Base-by-base conservation (phyloP, 2,329 filamentous ascomycete genomes). In the Penicillium capsulatum region DNA sequence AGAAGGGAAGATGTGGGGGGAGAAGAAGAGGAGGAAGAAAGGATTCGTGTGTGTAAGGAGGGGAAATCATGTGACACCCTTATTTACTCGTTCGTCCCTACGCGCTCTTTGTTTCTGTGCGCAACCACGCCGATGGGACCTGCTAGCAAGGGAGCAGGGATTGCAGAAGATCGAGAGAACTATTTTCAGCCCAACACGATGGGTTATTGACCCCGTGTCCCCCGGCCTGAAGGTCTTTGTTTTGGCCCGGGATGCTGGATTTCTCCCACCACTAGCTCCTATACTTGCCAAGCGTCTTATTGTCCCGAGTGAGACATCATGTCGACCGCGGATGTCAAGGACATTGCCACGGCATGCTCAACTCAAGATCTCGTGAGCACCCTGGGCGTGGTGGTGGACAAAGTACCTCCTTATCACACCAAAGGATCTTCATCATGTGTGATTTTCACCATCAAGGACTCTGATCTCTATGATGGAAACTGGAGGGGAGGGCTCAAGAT, bases 331-430 rank as follows among this genome's bases (percentile, higher is more conserved):
- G 63, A 64, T 26, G 77, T 78, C 50, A 58, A 64, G 4, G 61
- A 66, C 29, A 63, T 78, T 61, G 73, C 50, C 55, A 65, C 46
- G 59, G 80, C 44, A 63, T 74, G 35, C 14, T 57, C 60, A 16
- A 39, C 62, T 31, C 32, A 48, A 7, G 50, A 17, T 47, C 57
- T 17, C 4, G 68, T 81, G 47, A 83, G 71, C 63, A 66, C 92
- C 28, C 74, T 88, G 35, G 89, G 87, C 1, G 64, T 91, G 3
- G 76, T 91, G 3, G 77, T 79, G 36, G 85, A 91, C 51, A 74
- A 72, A 34, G 72, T 78, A 40, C 63, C 71, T 1, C 76, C 79
- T 1, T 70, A 68, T 0, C 40, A 59, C 8, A 80, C 80, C 1
- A 67, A 45, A 38, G 73, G 76, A 15, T 54, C 60, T 16, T 82